Conservation (phyloP, 352 stramenopile genomes). For the Globisporangium okanoganense region DNA sequence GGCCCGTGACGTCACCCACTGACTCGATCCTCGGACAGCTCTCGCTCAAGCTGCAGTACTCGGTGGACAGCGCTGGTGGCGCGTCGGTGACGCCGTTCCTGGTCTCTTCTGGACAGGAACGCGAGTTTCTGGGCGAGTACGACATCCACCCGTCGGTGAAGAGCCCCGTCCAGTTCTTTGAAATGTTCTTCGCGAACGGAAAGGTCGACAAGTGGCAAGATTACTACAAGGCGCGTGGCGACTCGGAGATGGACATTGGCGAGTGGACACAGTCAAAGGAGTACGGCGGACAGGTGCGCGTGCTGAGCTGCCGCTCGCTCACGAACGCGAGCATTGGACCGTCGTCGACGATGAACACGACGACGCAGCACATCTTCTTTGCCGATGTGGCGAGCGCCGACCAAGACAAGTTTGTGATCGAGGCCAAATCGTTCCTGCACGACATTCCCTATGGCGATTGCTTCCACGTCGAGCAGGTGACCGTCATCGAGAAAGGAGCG, state of each 20-base stretch:
- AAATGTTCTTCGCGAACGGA: constrained; percentile 61
- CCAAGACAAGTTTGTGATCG: constrained; percentile 51
- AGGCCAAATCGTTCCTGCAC: constrained; percentile 64
- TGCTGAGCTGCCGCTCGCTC: constrained; percentile 60
- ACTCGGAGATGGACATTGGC: constrained; percentile 67
- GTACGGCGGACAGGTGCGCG: constrained; percentile 64
- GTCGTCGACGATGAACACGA: constrained; percentile 80
- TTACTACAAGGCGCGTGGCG: constrained; percentile 70
- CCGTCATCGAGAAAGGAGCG: constrained; percentile 41
- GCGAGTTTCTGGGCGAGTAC: constrained; percentile 70
- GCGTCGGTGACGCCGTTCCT: constrained; percentile 54
- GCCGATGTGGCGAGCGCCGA: constrained; percentile 27
- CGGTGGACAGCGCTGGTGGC: constrained; percentile 44
- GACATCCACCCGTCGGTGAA: constrained; percentile 51
- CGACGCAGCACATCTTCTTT: constrained; percentile 65
- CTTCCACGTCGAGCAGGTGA: constrained; percentile 76
- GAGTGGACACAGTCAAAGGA: constrained; percentile 63
- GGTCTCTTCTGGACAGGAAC: constrained; percentile 57
- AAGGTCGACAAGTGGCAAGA: constrained; percentile 39
- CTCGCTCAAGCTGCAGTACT: constrained; percentile 64
- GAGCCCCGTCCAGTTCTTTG: constrained; percentile 52
- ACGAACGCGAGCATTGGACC: constrained; percentile 83
- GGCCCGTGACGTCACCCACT: constrained; percentile 63
- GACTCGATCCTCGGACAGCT: constrained; percentile 72
- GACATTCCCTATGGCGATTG: constrained; percentile 87